Evolutionary conservation across 176 grass and related monocot genomes (phyloP), one percentile per base, ranked within the genome.

Genomic region (Canna indica): DNA sequence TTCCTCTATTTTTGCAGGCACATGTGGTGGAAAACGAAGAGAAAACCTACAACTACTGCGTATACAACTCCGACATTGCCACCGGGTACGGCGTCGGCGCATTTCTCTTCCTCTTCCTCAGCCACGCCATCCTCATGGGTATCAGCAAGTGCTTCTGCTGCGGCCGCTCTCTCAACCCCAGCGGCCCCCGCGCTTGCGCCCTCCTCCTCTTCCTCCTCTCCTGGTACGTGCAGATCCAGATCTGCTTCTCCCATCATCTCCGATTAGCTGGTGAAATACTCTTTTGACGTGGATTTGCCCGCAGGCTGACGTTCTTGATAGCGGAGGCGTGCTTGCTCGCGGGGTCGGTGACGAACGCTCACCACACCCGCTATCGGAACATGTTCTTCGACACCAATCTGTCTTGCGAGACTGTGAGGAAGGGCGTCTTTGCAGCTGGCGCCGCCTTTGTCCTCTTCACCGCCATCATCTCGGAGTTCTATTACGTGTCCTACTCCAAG

Each of bases 401-500:
- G 0, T 46, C 14, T 3, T 96, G 92, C 75, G 66, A 76, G 10
- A 86, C 73, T 59, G 76, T 96, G 29, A 78, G 88, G 60, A 96
- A 89, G 79, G 92, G 92, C 16, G 92, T 96, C 35, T 96, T 96
- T 69, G 85, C 65, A 50, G 92, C 88, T 69, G 92, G 81, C 14
- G 92, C 92, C 56, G 83, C 92, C 66, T 96, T 91, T 84, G 69
- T 87, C 66, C 84, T 91, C 76, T 90, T 91, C 76, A 88, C 92
- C 50, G 74, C 78, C 8, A 78, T 88, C 74, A 72, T 96, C 36
- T 7, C 63, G 44, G 76, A 87, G 81, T 78, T 91, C 8, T 78
- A 88, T 82, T 86, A 88, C 82, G 5, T 86, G 76, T 86, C 80
- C 81, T 96, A 77, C 68, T 68, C 85, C 57, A 91, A 73, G 73